A percentile compares a stretch with the other conserved stretches of the same genome.
phyloP scores from a whole-genome alignment of 2,329 filamentous ascomycete species.

The Penicillium expansum region DNA sequence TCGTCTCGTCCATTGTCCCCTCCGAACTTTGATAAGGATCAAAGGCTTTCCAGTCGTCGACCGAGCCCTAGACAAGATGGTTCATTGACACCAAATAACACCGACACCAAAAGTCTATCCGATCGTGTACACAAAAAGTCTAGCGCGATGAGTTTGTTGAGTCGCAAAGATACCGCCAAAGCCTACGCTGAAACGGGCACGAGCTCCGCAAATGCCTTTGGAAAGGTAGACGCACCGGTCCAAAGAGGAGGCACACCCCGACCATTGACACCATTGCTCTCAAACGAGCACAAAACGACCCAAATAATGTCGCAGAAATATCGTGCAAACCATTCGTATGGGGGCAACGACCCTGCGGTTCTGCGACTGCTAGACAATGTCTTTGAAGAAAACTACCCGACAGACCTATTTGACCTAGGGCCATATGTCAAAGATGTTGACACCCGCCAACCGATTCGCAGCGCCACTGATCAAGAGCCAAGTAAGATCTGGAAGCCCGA shows the following conservation, averaged over 20 bases:
- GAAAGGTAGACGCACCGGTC: conserved; percentile 58
- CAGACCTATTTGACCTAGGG: conserved; percentile 66
- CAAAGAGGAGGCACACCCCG: conserved; percentile 36
- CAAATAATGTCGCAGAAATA: conserved; percentile 45
- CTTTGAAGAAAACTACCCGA: conserved; percentile 65
- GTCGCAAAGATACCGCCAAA: conserved; percentile 57
- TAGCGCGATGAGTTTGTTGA: conserved; percentile 61
- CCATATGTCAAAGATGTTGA: conserved; percentile 72
- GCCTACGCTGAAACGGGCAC: conserved; percentile 64
- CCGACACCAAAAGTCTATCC: conserved; percentile 31
- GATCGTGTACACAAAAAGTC: conserved; percentile 41
- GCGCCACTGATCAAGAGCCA: conserved; percentile 52
- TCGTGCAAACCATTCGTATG: conserved; percentile 74
- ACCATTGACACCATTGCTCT: conserved; percentile 38
- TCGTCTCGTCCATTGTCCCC: conserved; percentile 36
- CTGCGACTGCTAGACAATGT: conserved; percentile 74
- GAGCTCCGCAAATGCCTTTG: conserved; percentile 62
- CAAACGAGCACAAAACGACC: conserved; percentile 31
- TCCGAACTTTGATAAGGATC: conserved; percentile 35
- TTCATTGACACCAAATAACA: conserved; percentile 31
- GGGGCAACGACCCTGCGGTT: conserved; percentile 67
- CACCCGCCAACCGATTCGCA: conserved; percentile 51
- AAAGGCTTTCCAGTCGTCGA: conserved; percentile 26
- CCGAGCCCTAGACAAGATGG: conserved; percentile 30
- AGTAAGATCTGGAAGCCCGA: conserved; percentile 76